Conservation (phyloP, 352 stramenopile genomes). For the Pythium scleroteichum region DNA sequence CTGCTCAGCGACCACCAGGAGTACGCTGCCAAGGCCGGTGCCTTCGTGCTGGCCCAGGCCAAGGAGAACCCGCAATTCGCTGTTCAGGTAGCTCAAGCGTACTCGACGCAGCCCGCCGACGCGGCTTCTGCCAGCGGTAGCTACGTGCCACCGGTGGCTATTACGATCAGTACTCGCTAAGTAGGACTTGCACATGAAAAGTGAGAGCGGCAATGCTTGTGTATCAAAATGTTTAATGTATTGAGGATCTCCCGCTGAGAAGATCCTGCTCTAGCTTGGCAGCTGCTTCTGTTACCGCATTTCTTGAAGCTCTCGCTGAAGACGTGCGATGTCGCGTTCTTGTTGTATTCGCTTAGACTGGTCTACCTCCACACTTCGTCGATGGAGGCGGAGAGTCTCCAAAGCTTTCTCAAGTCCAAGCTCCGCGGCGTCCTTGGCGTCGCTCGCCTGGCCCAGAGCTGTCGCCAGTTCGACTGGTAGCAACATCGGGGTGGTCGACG, state of each 20-base stretch:
- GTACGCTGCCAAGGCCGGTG: slow-evolving; percentile 55
- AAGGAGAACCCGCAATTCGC: slow-evolving; percentile 78
- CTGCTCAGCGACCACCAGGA: slow-evolving; percentile 65
- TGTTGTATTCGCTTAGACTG: slow-evolving; percentile 23
- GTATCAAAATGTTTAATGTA: slow-evolving; percentile 20
- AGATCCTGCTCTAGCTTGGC: neutral
- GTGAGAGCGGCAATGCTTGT: neutral
- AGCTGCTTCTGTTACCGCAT: neutral
- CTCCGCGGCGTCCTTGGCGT: slow-evolving; percentile 27
- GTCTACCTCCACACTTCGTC: slow-evolving; percentile 24
- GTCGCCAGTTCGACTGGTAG: slow-evolving; percentile 17
- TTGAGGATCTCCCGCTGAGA: slow-evolving; percentile 3
- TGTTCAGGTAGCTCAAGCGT: slow-evolving; percentile 45
- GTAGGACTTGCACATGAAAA: neutral
- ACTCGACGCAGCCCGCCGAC: slow-evolving; percentile 15
- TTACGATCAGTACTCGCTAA: slow-evolving; percentile 10
- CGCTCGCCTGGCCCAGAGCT: slow-evolving; percentile 10
- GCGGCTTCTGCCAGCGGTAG: slow-evolving; percentile 3
- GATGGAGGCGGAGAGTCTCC: slow-evolving; percentile 24
- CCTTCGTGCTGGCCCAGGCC: slow-evolving; percentile 65
- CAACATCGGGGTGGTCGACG: slow-evolving; percentile 28
- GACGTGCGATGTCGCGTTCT: slow-evolving; percentile 12
- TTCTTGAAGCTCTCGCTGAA: slow-evolving; percentile 13
- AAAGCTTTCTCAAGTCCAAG: slow-evolving; percentile 20
- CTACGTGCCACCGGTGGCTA: slow-evolving; percentile 25